phyloP scores from a whole-genome alignment of 352 stramenopile species.

The Globisporangium emineosum region DNA sequence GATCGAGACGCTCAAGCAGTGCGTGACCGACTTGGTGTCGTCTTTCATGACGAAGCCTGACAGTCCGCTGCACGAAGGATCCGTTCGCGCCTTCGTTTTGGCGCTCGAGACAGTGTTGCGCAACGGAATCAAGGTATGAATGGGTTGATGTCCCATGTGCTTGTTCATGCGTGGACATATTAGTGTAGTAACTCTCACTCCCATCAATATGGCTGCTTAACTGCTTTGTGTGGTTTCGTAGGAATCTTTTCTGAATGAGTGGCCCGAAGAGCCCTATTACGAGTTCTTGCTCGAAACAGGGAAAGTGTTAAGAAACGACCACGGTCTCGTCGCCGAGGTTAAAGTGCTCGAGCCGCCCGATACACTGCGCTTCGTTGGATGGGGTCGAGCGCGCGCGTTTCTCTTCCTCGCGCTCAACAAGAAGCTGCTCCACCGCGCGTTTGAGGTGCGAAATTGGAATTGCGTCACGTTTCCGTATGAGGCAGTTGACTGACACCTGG shows the following conservation, averaged over 20 bases:
- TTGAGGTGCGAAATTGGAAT: slow-evolving; percentile 29
- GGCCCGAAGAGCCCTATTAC: slow-evolving; percentile 75
- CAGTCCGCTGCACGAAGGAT: slow-evolving; percentile 70
- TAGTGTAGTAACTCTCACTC: background rate
- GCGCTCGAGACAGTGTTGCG: slow-evolving; percentile 61
- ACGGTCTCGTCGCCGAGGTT: slow-evolving; percentile 57
- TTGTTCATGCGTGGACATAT: too few species aligned
- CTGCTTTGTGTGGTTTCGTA: slow-evolving; percentile 12
- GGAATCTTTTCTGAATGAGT: slow-evolving; percentile 39
- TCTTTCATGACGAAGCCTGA: slow-evolving; percentile 71
- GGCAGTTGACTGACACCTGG: background rate
- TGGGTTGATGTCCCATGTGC: background rate
- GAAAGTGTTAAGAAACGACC: slow-evolving; percentile 62
- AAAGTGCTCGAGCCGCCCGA: slow-evolving; percentile 25
- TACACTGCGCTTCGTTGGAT: slow-evolving; percentile 56
- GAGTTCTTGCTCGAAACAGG: slow-evolving; percentile 62
- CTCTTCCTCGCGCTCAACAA: slow-evolving; percentile 71
- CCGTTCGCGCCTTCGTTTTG: slow-evolving; percentile 52
- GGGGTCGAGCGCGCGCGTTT: slow-evolving; percentile 62
- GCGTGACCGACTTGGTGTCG: slow-evolving; percentile 65
- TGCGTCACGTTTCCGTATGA: background rate
- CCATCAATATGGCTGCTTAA: background rate
- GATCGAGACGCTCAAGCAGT: slow-evolving; percentile 32
- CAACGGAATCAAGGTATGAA: slow-evolving; percentile 61
- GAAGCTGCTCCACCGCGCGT: slow-evolving; percentile 65